Conservation (phyloP, 495 filamentous ascomycete genomes). For the Stereocaulon alpinum region DNA sequence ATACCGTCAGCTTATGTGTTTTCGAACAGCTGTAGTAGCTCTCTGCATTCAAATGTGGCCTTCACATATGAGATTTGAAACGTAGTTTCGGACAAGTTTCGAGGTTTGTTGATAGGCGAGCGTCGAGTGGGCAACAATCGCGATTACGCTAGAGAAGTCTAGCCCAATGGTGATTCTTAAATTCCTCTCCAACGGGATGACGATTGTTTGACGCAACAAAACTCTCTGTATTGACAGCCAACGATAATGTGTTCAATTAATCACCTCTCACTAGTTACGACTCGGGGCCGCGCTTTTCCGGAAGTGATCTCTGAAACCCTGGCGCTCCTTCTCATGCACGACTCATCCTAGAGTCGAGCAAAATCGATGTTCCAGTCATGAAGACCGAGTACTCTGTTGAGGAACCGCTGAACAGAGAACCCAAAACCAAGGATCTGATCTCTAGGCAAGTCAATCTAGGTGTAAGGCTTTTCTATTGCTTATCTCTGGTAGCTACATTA, state of each 20-base stretch:
- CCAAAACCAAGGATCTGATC: slow-evolving; percentile 30
- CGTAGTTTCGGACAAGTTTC: background rate
- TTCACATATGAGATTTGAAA: background rate
- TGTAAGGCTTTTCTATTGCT: background rate
- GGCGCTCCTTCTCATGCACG: background rate
- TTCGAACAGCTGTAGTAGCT: too few species aligned
- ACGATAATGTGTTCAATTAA: background rate
- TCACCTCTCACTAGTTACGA: background rate
- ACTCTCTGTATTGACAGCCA: background rate
- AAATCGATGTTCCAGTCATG: background rate
- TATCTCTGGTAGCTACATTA: background rate
- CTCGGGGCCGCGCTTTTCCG: background rate
- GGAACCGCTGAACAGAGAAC: slow-evolving; percentile 38
- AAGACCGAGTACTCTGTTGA: slow-evolving; percentile 30
- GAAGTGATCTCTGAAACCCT: background rate
- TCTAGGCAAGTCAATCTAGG: slow-evolving; percentile 22
- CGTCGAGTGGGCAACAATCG: slow-evolving; percentile 2
- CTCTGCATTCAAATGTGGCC: background rate
- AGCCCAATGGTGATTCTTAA: background rate
- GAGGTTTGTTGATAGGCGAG: background rate
- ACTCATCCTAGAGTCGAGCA: background rate
- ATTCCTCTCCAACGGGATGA: background rate
- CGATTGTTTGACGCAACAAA: background rate
- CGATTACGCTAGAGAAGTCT: background rate
- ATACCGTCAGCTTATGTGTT: background rate